A percentile compares a stretch with the other conserved stretches of the same genome.
Conservation (phyloP, 371 early-diverging fungal species). For the Apophysomyces elegans region DNA sequence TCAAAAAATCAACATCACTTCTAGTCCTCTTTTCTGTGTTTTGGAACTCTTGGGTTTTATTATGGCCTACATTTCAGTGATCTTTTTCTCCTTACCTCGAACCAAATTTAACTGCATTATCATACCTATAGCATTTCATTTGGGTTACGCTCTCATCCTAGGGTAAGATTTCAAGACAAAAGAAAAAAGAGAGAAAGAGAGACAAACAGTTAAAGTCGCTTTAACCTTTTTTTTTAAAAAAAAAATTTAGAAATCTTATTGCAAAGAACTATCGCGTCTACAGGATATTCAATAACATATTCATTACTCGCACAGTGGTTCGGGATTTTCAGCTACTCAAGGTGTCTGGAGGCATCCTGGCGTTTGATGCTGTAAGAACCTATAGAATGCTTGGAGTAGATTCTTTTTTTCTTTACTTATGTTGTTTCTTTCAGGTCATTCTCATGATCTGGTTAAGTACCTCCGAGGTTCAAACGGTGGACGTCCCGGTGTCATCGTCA, state of each 20-base stretch:
- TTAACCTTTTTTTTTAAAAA: too few species aligned
- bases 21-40: conserved; percentile 58
- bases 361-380: conserved; percentile 45
- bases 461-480: conserved; percentile 29
- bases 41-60: conserved; percentile 55
- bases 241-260: conserved; percentile 40
- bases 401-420: background rate
- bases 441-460: conserved; percentile 48
- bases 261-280: conserved; percentile 66
- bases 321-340: conserved; percentile 57
- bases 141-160: conserved; percentile 45
- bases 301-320: conserved; percentile 59
- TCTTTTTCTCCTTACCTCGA: conserved; percentile 37
- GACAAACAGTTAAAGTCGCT: too few species aligned
- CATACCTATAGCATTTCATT: conserved; percentile 47
- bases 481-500: conserved; percentile 37
- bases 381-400: background rate
- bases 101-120: conserved; percentile 39
- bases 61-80: conserved; percentile 41
- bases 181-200: too few species aligned
- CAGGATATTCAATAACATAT: conserved; percentile 65
- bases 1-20: background rate
- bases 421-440: conserved; percentile 33
- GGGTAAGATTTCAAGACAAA: conserved; percentile 31
- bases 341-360: conserved; percentile 57